A percentile compares a stretch with the other conserved stretches of the same genome.
Evolutionary conservation across 805 yeast genomes (phyloP).

Genomic region (Zygoascus bituminiphila): DNA sequence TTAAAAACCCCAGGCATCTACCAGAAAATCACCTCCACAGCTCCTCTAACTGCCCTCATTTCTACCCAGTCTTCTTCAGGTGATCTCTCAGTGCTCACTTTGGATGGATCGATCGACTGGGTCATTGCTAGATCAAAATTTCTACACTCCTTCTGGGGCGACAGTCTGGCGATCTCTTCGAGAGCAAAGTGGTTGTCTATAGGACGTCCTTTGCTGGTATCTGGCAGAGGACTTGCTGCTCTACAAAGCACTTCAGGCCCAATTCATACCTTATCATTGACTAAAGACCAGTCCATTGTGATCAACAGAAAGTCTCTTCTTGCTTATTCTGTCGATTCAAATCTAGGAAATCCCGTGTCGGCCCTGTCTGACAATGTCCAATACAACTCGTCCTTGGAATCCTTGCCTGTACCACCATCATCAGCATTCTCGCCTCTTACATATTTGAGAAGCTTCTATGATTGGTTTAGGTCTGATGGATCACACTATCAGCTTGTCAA

Average conservation of each 20-base stretch:
- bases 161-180: constrained; percentile 24
- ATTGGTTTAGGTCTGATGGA: constrained; percentile 6
- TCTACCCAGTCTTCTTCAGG: not conserved
- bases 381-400: not conserved
- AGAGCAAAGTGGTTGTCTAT: constrained; percentile 13
- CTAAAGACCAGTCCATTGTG: constrained; percentile 33
- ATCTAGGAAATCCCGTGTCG: constrained; percentile 3
- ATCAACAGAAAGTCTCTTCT: constrained; percentile 34
- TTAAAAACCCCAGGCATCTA: not conserved
- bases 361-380: not conserved
- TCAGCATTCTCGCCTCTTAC: not conserved
- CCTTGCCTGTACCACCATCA: not conserved
- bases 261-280: constrained; percentile 32
- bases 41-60: constrained; percentile 24
- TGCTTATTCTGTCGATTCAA: constrained; percentile 31
- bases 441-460: not conserved
- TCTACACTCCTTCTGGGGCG: constrained; percentile 41
- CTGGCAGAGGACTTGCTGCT: constrained; percentile 29
- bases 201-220: constrained; percentile 20
- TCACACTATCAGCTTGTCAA: constrained; percentile 8
- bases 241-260: constrained; percentile 28
- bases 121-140: constrained; percentile 31
- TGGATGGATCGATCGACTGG: constrained; percentile 38
- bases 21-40: constrained; percentile 23
- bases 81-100: constrained; percentile 26